Conservation (phyloP, 768 basidiomycete genomes). For the Sarcomyxa edulis region DNA sequence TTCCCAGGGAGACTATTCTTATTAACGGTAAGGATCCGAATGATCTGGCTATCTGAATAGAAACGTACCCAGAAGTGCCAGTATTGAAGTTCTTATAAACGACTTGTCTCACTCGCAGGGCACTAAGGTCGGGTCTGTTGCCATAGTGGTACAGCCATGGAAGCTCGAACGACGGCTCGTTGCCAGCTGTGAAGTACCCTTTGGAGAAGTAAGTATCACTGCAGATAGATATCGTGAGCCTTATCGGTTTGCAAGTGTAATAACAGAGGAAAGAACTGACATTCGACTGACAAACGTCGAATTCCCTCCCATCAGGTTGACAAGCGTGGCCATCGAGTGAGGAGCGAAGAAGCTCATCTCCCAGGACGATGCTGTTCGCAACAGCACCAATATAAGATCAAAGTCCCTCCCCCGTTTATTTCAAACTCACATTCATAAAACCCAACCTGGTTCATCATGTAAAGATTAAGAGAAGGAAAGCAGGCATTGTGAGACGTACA, state of each 20-base stretch:
- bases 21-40: not conserved
- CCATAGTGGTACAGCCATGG: conserved; percentile 48
- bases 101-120: conserved; percentile 36
- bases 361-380: conserved; percentile 41
- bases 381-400: not conserved
- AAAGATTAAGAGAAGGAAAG: too few species aligned
- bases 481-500: too few species aligned
- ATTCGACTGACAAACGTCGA: conserved; percentile 34
- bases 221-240: not conserved
- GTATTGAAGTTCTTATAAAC: conserved; percentile 42
- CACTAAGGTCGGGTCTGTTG: conserved; percentile 42
- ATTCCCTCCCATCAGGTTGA: conserved; percentile 42
- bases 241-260: too few species aligned
- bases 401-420: not conserved
- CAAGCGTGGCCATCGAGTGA: conserved; percentile 42
- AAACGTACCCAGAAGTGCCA: conserved; percentile 35
- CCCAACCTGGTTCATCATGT: too few species aligned
- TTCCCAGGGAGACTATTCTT: conserved; percentile 40
- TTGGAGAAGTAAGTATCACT: conserved; percentile 41
- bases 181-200: conserved; percentile 42
- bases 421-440: conserved; percentile 44
- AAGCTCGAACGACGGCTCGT: conserved; percentile 43
- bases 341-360: conserved; percentile 50
- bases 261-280: conserved; percentile 18
- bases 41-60: not conserved